A percentile compares a stretch with the other conserved stretches of the same genome.
Evolutionary conservation across 805 yeast species (phyloP).

Genomic region (Suhomyces pyralidae): DNA sequence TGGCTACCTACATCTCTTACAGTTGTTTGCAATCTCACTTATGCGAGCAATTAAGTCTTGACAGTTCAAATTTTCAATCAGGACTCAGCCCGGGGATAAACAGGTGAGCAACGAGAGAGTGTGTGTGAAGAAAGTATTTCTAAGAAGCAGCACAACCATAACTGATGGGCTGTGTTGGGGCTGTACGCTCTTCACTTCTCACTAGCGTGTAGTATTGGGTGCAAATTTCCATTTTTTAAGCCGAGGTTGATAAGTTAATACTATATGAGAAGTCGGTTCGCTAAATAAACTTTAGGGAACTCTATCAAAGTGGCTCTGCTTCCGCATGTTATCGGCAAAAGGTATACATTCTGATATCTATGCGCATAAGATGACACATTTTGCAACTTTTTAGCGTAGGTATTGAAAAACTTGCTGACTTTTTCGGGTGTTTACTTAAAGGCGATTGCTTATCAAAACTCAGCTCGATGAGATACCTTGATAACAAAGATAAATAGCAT

Average conservation of each 20-base stretch:
- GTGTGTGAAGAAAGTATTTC: not conserved
- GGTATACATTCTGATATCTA: not conserved
- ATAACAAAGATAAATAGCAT: not conserved
- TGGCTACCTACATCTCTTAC: too few relatives aligned
- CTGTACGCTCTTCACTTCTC: not conserved
- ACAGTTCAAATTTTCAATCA: not conserved
- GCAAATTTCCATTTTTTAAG: not conserved
- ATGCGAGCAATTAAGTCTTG: not conserved
- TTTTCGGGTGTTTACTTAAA: not conserved
- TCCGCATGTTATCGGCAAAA: not conserved
- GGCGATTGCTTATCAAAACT: not conserved
- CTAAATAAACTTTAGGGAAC: not conserved
- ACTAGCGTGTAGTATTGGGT: not conserved
- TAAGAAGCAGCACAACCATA: too few relatives aligned
- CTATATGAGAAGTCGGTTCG: not conserved
- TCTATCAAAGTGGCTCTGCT: not conserved
- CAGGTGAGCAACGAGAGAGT: not conserved
- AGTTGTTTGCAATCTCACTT: not conserved
- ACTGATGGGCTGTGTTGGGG: too few relatives aligned
- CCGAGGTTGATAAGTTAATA: not conserved
- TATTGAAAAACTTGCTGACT: not conserved
- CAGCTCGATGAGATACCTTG: not conserved
- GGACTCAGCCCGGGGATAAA: not conserved
- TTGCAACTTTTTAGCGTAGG: not conserved
- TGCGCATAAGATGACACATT: not conserved